Conservation (phyloP, 1,284 basidiomycete genomes). For the Pseudozyma flocculosa region DNA sequence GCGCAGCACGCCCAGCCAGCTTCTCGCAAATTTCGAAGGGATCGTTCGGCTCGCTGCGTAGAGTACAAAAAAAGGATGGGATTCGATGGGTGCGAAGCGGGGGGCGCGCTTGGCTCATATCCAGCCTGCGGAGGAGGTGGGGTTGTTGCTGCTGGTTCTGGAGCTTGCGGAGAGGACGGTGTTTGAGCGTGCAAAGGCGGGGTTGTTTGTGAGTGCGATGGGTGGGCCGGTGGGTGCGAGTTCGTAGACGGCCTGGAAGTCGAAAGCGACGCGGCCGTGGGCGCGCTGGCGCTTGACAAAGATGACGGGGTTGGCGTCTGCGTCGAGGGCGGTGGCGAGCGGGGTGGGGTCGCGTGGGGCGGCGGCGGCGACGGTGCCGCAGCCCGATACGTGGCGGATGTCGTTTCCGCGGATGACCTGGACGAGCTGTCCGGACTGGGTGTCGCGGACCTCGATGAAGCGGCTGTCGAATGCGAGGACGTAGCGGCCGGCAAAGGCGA, state of each 20-base stretch:
- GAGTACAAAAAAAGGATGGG: too few relatives aligned
- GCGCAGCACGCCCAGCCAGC: too few relatives aligned
- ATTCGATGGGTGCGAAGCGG: too few relatives aligned
- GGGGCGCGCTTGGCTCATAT: too few relatives aligned
- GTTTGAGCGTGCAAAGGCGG: slow-evolving; percentile 19
- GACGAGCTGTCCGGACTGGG: slow-evolving; percentile 76
- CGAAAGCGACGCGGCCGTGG: slow-evolving; percentile 22
- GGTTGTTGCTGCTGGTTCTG: slow-evolving; percentile 12
- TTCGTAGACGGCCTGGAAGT: slow-evolving; percentile 34
- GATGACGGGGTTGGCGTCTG: slow-evolving; percentile 37
- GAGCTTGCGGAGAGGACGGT: slow-evolving; percentile 24
- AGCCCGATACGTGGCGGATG: slow-evolving; percentile 71
- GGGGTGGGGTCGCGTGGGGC: slow-evolving; percentile 4
- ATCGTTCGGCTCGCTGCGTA: too few relatives aligned
- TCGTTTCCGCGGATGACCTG: slow-evolving; percentile 84
- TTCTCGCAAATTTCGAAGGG: too few relatives aligned
- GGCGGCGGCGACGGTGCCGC: slow-evolving; percentile 12
- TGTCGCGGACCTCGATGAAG: slow-evolving; percentile 89
- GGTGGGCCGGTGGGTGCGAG: slow-evolving; percentile 15
- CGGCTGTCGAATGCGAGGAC: slow-evolving; percentile 84
- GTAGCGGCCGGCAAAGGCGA: slow-evolving; percentile 84
- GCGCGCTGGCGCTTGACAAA: slow-evolving; percentile 25
- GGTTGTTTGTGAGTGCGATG: slow-evolving; percentile 2
- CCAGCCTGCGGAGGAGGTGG: too few relatives aligned
- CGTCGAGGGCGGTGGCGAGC: slow-evolving; percentile 23